Percentiles rank a stretch among this genome's conserved stretches.
phyloP scores from a whole-genome alignment of 768 basidiomycete species.

The Lactifluus volemus region DNA sequence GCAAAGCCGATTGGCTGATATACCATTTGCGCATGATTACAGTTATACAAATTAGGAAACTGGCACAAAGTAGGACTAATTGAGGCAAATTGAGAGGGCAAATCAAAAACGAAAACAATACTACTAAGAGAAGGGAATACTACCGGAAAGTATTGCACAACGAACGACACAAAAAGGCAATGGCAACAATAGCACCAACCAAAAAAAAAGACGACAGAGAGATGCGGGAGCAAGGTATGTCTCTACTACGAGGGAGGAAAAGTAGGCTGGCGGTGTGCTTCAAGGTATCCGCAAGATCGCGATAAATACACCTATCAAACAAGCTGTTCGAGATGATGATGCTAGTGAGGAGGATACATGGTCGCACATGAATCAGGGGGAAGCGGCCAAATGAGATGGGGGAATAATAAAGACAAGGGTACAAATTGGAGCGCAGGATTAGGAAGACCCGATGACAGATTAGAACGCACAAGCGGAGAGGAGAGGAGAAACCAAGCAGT shows the following conservation, averaged over 20 bases:
- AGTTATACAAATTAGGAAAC: slow-evolving; percentile 18
- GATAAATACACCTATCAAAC: slow-evolving; percentile 13
- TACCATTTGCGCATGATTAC: slow-evolving; percentile 8
- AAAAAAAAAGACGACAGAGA: not conserved
- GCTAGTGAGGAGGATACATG: slow-evolving; percentile 12
- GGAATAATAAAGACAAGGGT: not conserved
- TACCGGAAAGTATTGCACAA: slow-evolving; percentile 8
- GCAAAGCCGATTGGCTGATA: slow-evolving; percentile 6
- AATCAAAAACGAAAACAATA: not conserved
- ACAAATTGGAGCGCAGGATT: not conserved
- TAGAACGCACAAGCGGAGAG: not conserved
- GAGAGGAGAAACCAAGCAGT: not conserved
- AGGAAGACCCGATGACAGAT: not conserved
- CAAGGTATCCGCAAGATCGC: slow-evolving; percentile 17
- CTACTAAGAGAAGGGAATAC: not conserved
- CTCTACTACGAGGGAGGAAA: slow-evolving; percentile 2
- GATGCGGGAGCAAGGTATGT: not conserved
- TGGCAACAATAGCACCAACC: not conserved
- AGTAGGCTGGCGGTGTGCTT: slow-evolving; percentile 2
- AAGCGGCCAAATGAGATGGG: not conserved
- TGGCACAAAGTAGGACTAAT: slow-evolving; percentile 8
- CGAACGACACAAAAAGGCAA: not conserved
- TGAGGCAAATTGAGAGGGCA: not conserved
- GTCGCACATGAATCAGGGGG: not conserved
- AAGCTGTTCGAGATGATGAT: not conserved